Percentiles rank a stretch among this genome's conserved stretches.
Evolutionary conservation across 371 early-diverging fungal genomes (phyloP).

Genomic region (Entomophthora muscae): DNA sequence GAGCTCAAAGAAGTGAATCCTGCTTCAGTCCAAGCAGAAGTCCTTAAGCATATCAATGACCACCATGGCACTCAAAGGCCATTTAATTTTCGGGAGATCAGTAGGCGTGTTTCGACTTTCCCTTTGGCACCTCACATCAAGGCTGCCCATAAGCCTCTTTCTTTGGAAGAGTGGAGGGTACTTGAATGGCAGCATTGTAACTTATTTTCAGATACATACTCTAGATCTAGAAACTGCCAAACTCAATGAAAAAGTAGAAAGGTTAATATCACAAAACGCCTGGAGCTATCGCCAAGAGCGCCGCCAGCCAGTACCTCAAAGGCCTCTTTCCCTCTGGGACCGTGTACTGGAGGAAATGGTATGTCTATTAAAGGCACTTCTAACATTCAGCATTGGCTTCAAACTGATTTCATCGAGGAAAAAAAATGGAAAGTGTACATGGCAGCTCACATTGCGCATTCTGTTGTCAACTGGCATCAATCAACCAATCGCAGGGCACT

Average conservation of each 20-base stretch:
- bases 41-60: not conserved
- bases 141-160: not conserved
- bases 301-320: not conserved
- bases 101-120: not conserved
- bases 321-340: conserved; percentile 1
- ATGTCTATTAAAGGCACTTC: not conserved
- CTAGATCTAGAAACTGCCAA: not conserved
- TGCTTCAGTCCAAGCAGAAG: not conserved
- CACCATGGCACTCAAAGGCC: not conserved
- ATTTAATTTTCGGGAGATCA: not conserved
- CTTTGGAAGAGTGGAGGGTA: not conserved
- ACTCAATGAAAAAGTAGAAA: conserved; percentile 5
- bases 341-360: not conserved
- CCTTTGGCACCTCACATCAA: not conserved
- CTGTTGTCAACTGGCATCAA: not conserved
- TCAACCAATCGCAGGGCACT: not conserved
- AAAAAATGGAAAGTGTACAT: not conserved
- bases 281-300: not conserved
- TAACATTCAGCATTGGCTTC: not conserved
- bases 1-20: not conserved
- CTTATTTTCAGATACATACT: not conserved
- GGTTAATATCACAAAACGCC: not conserved
- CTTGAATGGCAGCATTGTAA: not conserved
- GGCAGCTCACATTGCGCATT: not conserved
- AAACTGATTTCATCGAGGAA: conserved; percentile 1